Conservation (phyloP, 371 early-diverging fungal genomes). For the Polyrhizophydium stewartii region DNA sequence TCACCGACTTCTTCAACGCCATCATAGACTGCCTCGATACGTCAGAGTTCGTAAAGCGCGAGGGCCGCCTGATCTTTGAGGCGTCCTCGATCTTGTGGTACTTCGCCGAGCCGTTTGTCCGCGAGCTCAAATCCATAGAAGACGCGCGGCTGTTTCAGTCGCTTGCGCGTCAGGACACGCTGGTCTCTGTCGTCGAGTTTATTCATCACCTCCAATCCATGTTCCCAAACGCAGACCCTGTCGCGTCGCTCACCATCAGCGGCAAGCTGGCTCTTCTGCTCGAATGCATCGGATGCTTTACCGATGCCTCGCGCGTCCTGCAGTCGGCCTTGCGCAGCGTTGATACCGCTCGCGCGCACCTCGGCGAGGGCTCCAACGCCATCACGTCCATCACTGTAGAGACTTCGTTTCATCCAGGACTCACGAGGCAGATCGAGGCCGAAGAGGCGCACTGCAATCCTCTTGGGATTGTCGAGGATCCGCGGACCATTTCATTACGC, state of each 20-base stretch:
- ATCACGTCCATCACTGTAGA: constrained; percentile 11
- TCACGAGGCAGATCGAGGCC: neutral
- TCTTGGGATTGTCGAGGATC: neutral
- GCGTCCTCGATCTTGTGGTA: neutral
- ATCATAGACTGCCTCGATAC: neutral
- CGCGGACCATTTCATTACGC: neutral
- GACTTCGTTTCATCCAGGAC: constrained; percentile 11
- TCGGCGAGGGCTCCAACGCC: constrained; percentile 18
- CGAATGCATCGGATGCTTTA: constrained; percentile 18
- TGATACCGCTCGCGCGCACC: constrained; percentile 11
- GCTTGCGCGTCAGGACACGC: neutral
- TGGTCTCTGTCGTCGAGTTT: neutral
- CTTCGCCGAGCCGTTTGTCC: neutral
- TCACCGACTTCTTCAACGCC: neutral
- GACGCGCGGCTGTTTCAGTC: neutral
- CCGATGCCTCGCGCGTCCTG: constrained; percentile 17
- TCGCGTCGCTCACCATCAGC: constrained; percentile 16
- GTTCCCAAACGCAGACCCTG: constrained; percentile 19
- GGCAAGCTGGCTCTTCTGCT: constrained; percentile 24
- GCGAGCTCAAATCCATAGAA: neutral
- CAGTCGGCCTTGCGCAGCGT: constrained; percentile 10
- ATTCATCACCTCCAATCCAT: neutral
- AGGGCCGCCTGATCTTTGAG: neutral
- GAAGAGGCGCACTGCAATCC: neutral
- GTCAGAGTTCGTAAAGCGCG: neutral